Evolutionary conservation across 2,329 filamentous ascomycete genomes (phyloP).

Genomic region (Penicillium vulpinum): DNA sequence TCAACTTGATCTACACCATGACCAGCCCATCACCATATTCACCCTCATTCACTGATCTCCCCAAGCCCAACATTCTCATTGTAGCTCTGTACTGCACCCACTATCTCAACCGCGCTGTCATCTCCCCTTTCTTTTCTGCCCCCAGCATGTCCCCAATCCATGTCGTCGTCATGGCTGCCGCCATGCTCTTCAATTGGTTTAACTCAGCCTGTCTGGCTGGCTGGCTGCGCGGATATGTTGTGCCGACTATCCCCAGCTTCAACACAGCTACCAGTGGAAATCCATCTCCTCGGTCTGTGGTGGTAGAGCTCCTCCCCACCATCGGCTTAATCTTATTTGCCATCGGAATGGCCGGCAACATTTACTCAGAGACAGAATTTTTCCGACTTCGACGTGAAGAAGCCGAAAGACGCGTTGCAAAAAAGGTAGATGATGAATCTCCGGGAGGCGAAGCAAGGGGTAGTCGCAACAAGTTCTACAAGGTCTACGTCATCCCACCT

Average conservation of each 20-base stretch:
- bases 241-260: constrained; percentile 21
- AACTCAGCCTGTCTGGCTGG: constrained; percentile 77
- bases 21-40: constrained; percentile 61
- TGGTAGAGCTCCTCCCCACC: constrained; percentile 44
- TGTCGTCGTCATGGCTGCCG: constrained; percentile 63
- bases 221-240: constrained; percentile 81
- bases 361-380: constrained; percentile 85
- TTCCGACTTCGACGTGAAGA: constrained; percentile 79
- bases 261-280: constrained; percentile 12
- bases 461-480: constrained; percentile 60
- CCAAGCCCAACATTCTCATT: constrained; percentile 38
- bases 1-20: constrained; percentile 78
- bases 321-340: constrained; percentile 74
- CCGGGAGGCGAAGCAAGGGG: constrained; percentile 25
- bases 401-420: constrained; percentile 50
- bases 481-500: constrained; percentile 83
- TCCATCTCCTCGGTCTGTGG: constrained; percentile 13
- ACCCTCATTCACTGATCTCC: constrained; percentile 30
- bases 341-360: constrained; percentile 74
- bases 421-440: constrained; percentile 50
- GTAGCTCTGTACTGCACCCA: constrained; percentile 65
- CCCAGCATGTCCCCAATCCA: constrained; percentile 94
- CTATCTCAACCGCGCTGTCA: constrained; percentile 84
- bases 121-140: constrained; percentile 75
- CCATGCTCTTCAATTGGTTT: constrained; percentile 71